Base-by-base conservation (phyloP, 129 eudicot genomes). In the Centrapalus pauciflorus region DNA sequence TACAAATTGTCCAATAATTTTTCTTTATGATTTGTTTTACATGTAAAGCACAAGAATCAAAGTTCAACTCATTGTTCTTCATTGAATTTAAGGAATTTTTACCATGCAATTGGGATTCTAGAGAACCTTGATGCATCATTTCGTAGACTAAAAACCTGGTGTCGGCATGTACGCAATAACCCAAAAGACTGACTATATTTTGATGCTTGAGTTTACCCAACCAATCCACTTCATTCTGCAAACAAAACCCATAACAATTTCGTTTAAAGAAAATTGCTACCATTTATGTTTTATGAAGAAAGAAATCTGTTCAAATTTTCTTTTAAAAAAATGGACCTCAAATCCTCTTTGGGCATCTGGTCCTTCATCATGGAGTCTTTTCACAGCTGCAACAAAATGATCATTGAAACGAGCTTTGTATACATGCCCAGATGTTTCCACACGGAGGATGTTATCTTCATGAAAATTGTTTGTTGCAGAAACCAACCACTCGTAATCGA, bases 61-160 rank as follows among this genome's bases (percentile, higher is more conserved):
- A 35, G 32, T 51, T 26, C 17, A 60, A 12, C 16, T 17, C 21
- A 24, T 34, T 13, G 24, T 10, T 21, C 17, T 45, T 45, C 52
- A 45, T 7, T 4, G 33, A 54, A 70, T 5, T n/a, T 66, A 33
- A 74, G 21, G 57, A 62, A 37, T 30, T 10, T 14, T 81, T 84
- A 93, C 96, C 99, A 66, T 93, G 96, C 80, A 93, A 80, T 55
- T 84, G 96, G 41, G 66, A 73, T 32, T 89, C 96, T 77, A 93
- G 61, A 46, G 98, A 93, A 0, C 99, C 99, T 52, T 84, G 88
- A 52, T 84, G 89, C 95, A 89, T 88, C 90, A 93, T 75, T 76
- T 93, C 96, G 52, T 83, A 84, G 38, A 86, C 84, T 73, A 93
- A 75, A 76, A 86, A 93, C 29, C 85, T 80, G 2, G 81, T 75